Evolutionary conservation across 352 stramenopile genomes (phyloP), one percentile per base, ranked within the genome.

Genomic region (Phytophthora pluvialis): DNA sequence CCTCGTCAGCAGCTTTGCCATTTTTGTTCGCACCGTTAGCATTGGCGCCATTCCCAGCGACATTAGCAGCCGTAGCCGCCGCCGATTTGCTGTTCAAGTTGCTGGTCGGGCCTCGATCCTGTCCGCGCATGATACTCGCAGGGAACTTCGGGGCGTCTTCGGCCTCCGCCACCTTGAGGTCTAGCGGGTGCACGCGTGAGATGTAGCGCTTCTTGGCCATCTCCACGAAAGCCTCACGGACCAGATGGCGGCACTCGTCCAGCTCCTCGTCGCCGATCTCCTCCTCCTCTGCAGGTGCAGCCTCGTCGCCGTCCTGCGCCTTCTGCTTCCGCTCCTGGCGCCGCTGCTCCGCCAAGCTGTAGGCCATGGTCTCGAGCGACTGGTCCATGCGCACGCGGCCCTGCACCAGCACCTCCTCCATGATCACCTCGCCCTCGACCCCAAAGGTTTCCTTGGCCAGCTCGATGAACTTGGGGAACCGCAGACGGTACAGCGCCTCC

Each of bases 151-250:
- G 77, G n/a, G 68, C 62, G 42, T 83, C 80, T 42, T 92, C 79
- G 1, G 71, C 67, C 51, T 91, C 79, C 0, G 72, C 78, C 29
- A 91, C 58, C 55, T 86, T 92, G 50, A 96, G 71, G 50, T 95
- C 84, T 11, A 96, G 60, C 42, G 88, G 88, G 52, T 96, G 87
- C 39, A 96, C 88, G 10, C 88, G 83, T 28, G 83, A 83, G 51
- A 96, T 90, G 73, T 92, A 95, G 47, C 88, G 80, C 67, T 91
- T 91, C 70, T 96, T 96, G 61, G 87, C 87, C 88, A 96, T 95
- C 40, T 96, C 82, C 28, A 95, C 78, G 62, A 96, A 95, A n/a
- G 71, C 68, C 13, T 83, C 64, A 29, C 80, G 84, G 46, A 96
- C 77, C 21, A 67, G 44, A 18, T 73, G 69, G 29, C 86, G 84